phyloP scores from a whole-genome alignment of 768 basidiomycete species.

The Dendrothele bispora region DNA sequence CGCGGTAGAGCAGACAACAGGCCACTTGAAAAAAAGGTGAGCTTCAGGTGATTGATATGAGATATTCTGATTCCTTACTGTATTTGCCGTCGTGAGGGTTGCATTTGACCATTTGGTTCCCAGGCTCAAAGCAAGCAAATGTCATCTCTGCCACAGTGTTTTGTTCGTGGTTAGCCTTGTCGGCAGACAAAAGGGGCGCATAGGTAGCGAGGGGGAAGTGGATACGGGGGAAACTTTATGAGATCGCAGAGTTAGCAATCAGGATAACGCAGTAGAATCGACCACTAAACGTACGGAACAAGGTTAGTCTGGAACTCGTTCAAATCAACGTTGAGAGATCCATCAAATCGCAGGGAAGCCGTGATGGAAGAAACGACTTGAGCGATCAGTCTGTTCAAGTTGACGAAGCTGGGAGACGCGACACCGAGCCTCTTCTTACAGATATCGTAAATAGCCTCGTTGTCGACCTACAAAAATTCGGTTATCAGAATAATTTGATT shows the following conservation, averaged over 20 bases:
- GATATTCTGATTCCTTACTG: constrained; percentile 53
- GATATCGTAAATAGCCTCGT: constrained; percentile 89
- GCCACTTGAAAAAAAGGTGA: constrained; percentile 59
- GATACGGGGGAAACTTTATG: constrained; percentile 86
- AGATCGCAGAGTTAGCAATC: constrained; percentile 7
- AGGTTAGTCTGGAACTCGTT: constrained; percentile 99
- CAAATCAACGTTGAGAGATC: constrained; percentile 94
- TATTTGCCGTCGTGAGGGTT: constrained; percentile 99
- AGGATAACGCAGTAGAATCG: constrained; percentile 1
- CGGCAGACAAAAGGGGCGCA: constrained; percentile 91
- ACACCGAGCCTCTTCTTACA: constrained; percentile 95
- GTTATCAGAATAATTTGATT: constrained; percentile 6
- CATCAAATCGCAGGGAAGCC: constrained; percentile 95
- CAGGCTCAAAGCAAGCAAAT: constrained; percentile 94
- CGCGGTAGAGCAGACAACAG: constrained; percentile 89
- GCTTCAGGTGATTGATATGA: not conserved
- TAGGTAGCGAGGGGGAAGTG: constrained; percentile 98
- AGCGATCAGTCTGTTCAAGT: constrained; percentile 95
- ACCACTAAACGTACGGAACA: constrained; percentile 71
- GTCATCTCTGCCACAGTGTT: constrained; percentile 99
- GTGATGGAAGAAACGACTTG: constrained; percentile 99
- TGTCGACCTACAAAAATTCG: constrained; percentile 56
- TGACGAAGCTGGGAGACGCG: constrained; percentile 82
- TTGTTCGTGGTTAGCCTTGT: constrained; percentile 95
- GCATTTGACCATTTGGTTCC: constrained; percentile 95